phyloP scores from a whole-genome alignment of 169 alveolate species.

The Toxoplasma gondii region DNA sequence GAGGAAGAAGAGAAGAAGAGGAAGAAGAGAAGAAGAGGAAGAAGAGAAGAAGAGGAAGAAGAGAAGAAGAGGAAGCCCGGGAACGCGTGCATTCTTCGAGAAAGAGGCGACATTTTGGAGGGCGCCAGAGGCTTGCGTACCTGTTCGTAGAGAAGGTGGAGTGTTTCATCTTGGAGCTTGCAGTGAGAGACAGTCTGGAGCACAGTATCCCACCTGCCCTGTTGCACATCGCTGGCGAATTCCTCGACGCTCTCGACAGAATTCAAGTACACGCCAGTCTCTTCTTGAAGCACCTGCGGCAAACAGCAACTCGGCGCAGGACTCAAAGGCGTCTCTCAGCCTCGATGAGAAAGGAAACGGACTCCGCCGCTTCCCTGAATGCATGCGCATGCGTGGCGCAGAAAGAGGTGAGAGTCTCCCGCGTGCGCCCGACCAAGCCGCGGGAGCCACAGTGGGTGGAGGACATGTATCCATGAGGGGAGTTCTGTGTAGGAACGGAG shows the following conservation, averaged over 20 bases:
- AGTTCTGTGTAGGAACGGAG: no score
- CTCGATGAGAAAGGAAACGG: no score
- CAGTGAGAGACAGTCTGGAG: slow-evolving; percentile 31
- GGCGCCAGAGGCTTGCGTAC: background rate
- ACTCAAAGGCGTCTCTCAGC: no score
- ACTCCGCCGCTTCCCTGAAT: no score
- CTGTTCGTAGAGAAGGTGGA: slow-evolving; percentile 34
- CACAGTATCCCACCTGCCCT: slow-evolving; percentile 62
- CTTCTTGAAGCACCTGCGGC: slow-evolving; percentile 69
- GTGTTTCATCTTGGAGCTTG: background rate
- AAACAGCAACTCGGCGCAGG: slow-evolving; percentile 2
- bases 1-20: no score
- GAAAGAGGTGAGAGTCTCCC: no score
- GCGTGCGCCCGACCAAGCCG: no score
- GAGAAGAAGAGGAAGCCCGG: background rate
- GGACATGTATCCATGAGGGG: background rate
- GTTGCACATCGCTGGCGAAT: slow-evolving; percentile 68
- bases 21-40: slow-evolving; percentile 53
- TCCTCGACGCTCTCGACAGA: slow-evolving; percentile 72
- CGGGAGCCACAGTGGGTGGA: background rate
- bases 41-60: background rate
- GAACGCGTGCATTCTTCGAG: no score
- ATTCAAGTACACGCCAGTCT: slow-evolving; percentile 69
- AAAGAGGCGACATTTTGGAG: no score
- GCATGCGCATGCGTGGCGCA: no score